phyloP scores from a whole-genome alignment of 371 early-diverging fungal genomes.

The Polyrhizophydium stewartii region DNA sequence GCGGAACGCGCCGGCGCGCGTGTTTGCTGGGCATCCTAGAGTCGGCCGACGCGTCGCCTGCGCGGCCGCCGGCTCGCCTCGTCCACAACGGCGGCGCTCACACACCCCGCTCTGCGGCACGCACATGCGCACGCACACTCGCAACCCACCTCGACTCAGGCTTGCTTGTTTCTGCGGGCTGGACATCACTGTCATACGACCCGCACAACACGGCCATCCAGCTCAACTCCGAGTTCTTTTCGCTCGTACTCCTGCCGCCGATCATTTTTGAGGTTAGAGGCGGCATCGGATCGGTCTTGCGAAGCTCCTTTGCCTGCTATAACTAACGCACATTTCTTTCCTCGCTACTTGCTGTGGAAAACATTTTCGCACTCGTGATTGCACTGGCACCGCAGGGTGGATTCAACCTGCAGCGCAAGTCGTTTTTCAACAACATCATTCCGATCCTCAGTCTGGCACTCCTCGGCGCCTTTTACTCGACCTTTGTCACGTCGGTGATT shows the following conservation, averaged over 20 bases:
- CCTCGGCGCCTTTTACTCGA: conserved; percentile 48
- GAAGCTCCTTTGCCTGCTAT: no score
- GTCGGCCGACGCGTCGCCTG: no score
- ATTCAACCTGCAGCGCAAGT: conserved; percentile 38
- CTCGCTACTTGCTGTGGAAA: not conserved
- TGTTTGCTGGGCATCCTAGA: no score
- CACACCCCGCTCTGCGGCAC: no score
- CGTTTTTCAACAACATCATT: conserved; percentile 46
- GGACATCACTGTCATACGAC: conserved; percentile 41
- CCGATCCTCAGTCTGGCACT: conserved; percentile 48
- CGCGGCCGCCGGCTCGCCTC: no score
- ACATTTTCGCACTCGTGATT: not conserved
- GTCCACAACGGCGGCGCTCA: no score
- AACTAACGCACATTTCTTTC: not conserved
- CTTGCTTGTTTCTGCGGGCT: conserved; percentile 37
- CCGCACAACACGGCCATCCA: conserved; percentile 40
- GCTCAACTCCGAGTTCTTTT: conserved; percentile 47
- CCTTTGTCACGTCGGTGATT: conserved; percentile 40
- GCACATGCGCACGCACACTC: no score
- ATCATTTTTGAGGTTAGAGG: conserved; percentile 57
- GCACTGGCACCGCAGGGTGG: conserved; percentile 34
- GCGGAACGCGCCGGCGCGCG: no score
- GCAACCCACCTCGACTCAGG: no score
- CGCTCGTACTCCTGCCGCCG: conserved; percentile 54
- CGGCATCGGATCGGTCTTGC: not conserved